Evolutionary conservation across 441 rosid species (phyloP).

Genomic region (Isatis lusitanica): DNA sequence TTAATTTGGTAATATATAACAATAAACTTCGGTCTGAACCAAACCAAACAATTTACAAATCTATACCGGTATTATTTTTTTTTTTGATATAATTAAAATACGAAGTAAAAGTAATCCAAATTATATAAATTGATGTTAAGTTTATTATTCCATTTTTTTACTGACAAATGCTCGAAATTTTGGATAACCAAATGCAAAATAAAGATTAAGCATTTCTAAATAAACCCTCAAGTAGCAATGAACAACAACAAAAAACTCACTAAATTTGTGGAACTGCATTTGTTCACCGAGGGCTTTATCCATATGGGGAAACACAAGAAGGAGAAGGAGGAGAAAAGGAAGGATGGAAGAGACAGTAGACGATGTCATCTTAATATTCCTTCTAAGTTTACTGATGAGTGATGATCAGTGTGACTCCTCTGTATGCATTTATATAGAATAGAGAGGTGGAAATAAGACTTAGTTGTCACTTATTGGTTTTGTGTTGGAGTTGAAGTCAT

Average conservation of each 20-base stretch:
- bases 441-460: background rate
- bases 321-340: background rate
- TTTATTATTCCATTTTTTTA: background rate
- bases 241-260: background rate
- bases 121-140: background rate
- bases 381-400: background rate
- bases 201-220: background rate
- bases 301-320: conserved; percentile 6
- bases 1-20: background rate
- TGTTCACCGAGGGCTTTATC: background rate
- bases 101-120: background rate
- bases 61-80: background rate
- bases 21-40: background rate
- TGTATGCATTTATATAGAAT: background rate
- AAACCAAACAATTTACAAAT: background rate
- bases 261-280: conserved; percentile 3
- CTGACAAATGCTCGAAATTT: background rate
- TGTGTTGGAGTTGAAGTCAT: background rate
- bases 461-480: background rate
- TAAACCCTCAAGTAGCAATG: background rate
- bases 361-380: background rate
- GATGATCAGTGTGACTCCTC: background rate
- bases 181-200: background rate
- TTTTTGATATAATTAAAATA: background rate
- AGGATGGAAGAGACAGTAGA: background rate